phyloP scores from a whole-genome alignment of 83 land plant genomes.

The Thuja plicata region DNA sequence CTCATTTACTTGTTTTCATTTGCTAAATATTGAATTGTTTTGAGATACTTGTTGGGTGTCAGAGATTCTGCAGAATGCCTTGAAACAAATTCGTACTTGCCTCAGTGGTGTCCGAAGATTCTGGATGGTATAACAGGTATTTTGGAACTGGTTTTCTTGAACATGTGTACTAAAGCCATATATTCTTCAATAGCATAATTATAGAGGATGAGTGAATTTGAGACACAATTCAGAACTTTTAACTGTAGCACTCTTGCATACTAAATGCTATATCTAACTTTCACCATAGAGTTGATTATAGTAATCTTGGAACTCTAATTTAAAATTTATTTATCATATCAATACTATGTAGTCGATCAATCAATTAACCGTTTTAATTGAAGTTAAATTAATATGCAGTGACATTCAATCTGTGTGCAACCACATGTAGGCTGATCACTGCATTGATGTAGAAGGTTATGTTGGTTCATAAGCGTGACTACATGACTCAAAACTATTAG shows the following conservation, averaged over 20 bases:
- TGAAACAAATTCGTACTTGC: slow-evolving; percentile 7
- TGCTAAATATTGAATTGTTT: background rate
- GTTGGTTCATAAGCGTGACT: background rate
- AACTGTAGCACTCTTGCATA: background rate
- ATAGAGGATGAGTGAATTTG: background rate
- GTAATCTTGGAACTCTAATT: background rate
- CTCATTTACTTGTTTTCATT: background rate
- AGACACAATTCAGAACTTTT: background rate
- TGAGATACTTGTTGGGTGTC: background rate
- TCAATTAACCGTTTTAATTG: background rate
- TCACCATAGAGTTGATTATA: background rate
- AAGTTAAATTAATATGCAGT: background rate
- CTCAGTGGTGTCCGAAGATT: slow-evolving; percentile 8
- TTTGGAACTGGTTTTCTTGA: background rate
- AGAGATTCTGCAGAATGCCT: slow-evolving; percentile 8
- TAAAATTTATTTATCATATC: background rate
- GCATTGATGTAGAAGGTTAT: background rate
- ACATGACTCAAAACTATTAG: background rate
- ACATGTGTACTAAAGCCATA: background rate
- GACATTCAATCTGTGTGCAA: background rate
- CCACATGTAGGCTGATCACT: background rate
- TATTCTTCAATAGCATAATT: background rate
- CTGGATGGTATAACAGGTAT: slow-evolving; percentile 13
- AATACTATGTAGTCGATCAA: background rate
- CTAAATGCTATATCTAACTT: background rate